Evolutionary conservation across 1,284 basidiomycete genomes (phyloP).

Genomic region (Malassezia nana): DNA sequence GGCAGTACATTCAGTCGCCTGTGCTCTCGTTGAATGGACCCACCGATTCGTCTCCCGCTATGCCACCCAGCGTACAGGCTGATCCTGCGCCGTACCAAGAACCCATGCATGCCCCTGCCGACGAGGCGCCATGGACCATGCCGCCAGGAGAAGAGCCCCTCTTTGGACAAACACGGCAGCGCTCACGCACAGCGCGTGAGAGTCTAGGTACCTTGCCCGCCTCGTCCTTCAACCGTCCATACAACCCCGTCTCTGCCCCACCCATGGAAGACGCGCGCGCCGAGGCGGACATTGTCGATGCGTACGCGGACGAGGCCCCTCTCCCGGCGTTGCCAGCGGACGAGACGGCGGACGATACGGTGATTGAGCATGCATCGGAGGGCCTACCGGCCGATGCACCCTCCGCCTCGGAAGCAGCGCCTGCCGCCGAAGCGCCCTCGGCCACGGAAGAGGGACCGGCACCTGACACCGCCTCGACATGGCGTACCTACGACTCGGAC

Average conservation of each 20-base stretch:
- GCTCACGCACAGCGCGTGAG: not conserved
- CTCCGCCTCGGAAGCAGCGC: too few species aligned
- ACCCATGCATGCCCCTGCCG: not conserved
- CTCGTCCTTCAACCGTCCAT: not conserved
- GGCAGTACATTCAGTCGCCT: not conserved
- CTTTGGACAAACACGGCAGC: not conserved
- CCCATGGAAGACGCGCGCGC: not conserved
- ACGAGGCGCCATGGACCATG: not conserved
- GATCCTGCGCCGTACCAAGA: not conserved
- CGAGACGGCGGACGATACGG: constrained; percentile 2
- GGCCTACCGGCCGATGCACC: too few species aligned
- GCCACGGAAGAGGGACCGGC: not conserved
- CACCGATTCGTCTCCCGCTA: not conserved
- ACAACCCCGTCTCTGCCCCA: not conserved
- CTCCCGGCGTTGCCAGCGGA: not conserved
- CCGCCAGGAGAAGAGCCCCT: not conserved
- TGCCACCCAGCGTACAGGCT: not conserved
- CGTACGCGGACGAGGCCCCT: not conserved
- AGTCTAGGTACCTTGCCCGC: not conserved
- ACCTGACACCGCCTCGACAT: not conserved
- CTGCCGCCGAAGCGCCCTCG: too few species aligned
- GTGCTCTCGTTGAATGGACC: too few species aligned
- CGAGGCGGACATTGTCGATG: constrained; percentile 2
- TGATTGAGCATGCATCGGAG: constrained; percentile 15
- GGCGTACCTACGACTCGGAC: constrained; percentile 2